Base-by-base conservation (phyloP, 768 basidiomycete genomes). In the Termitomyces sp. region DNA sequence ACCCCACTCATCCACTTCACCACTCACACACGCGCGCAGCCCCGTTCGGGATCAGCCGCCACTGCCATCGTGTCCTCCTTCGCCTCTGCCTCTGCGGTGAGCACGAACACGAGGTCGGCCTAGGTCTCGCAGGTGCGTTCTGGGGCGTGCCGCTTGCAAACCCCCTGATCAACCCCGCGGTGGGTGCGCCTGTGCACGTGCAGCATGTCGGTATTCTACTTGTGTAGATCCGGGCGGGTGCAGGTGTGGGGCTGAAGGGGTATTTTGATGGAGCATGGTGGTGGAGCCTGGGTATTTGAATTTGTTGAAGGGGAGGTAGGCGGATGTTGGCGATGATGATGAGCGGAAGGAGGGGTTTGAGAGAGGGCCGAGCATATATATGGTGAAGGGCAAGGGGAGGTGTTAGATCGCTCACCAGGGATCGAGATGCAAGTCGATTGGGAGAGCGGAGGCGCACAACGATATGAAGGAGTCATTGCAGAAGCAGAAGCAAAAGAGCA, bases 61-160 rank as follows among this genome's bases (percentile, higher is more conserved):
- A 49, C 54, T 8, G 51, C 45, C 34, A 46, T 56, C 20, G 52
- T 39, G 0, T 31, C 57, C 37, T 24, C 52, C 50, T 42, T 47
- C 37, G 20, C 51, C 61, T 20, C 63, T 41, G 20, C 55, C 57
- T 37, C 58, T 49, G n/a, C 60, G 55, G 9, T 57, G 2, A 39
- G 39, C 39, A 7, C 18, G 18, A 27, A 4, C 27, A n/a, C 39
- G 18, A 18, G 7, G 18, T 15, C 39, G 6, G 39, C 18, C 18
- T 18, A 16, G 16, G 18, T 18, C 0, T 7, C 39, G 5, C 90
- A 31, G 88, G 86, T 15, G 83, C 84, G 41, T 89, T 88, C 71
- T 93, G 85, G 85, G 87, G 44, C 11, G 13, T 67, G 20, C 52
- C 52, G 37, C 52, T 37, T 30, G 65, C 71, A 46, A 77, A 79